Percentiles rank a stretch among this genome's conserved stretches.
These are phyloP conservation scores for Jamesozyma spencerorum DNA, from an alignment of 805 yeast species.

Conservation along the genomic window DNA sequence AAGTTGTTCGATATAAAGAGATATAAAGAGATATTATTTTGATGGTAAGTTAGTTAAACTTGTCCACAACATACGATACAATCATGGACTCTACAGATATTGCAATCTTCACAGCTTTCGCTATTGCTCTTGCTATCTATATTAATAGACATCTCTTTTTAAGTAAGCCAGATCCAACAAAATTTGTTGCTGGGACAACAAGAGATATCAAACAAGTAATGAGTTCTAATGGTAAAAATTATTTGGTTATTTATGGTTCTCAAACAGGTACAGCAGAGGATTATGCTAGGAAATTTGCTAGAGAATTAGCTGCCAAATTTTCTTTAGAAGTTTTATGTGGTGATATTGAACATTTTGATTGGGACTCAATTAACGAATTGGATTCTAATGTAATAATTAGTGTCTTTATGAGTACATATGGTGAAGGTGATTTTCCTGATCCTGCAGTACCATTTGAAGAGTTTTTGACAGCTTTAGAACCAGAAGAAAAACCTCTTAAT, in stretches of 20 bases:
- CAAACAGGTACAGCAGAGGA: slow-evolving; percentile 99
- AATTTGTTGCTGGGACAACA: slow-evolving; percentile 29
- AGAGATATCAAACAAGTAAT: slow-evolving; percentile 54
- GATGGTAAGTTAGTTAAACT: no score
- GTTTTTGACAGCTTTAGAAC: slow-evolving; percentile 36
- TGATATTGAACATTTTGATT: slow-evolving; percentile 84
- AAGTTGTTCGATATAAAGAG: no score
- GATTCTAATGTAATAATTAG: slow-evolving; percentile 49
- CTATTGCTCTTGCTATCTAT: background rate
- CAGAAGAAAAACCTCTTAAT: slow-evolving; percentile 40
- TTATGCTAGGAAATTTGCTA: slow-evolving; percentile 81
- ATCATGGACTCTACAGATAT: no score
- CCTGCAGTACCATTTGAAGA: slow-evolving; percentile 74
- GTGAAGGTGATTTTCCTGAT: slow-evolving; percentile 98
- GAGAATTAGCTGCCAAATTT: slow-evolving; percentile 76
- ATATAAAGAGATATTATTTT: no score
- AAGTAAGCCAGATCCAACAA: no score
- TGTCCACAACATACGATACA: no score
- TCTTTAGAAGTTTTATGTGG: slow-evolving; percentile 77
- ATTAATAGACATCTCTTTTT: background rate
- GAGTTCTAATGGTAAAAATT: slow-evolving; percentile 56
- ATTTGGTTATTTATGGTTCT: slow-evolving; percentile 79
- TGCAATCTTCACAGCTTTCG: background rate
- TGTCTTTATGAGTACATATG: slow-evolving; percentile 85
- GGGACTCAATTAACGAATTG: slow-evolving; percentile 60